Evolutionary conservation across 2,329 filamentous ascomycete genomes (phyloP).

Genomic region (Neonectria coccinea): DNA sequence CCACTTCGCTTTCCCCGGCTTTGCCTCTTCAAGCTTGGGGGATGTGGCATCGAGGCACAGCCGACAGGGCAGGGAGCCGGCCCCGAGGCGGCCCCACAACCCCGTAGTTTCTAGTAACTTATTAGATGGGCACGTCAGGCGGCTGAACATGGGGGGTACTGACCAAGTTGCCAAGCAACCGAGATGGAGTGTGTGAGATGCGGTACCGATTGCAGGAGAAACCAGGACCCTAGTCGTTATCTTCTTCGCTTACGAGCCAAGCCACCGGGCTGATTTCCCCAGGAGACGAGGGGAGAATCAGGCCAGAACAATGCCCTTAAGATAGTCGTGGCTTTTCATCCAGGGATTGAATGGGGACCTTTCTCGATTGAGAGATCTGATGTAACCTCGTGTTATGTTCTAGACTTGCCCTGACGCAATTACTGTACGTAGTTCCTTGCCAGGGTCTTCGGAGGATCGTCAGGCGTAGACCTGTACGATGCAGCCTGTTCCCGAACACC

Average conservation of each 20-base stretch:
- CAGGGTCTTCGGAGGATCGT: constrained; percentile 3
- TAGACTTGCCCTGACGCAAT: constrained; percentile 2
- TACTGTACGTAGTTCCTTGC: too few relatives aligned
- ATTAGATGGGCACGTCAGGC: constrained; percentile 1
- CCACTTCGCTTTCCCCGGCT: constrained; percentile 1
- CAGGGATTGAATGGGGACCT: background rate
- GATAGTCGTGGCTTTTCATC: background rate
- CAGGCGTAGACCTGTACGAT: background rate
- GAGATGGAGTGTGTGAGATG: constrained; percentile 8
- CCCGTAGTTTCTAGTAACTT: constrained; percentile 6
- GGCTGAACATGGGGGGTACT: constrained; percentile 11
- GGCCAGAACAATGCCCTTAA: constrained; percentile 7
- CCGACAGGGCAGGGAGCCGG: background rate
- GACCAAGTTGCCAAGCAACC: background rate
- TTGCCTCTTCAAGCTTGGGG: constrained; percentile 16
- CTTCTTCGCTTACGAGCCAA: constrained; percentile 2
- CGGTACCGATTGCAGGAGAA: background rate
- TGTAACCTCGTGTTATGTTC: constrained; percentile 9
- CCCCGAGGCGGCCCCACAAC: constrained; percentile 6
- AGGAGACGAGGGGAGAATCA: constrained; percentile 1
- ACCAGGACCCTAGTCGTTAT: background rate
- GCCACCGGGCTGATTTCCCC: constrained; percentile 13
- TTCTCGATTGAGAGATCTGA: constrained; percentile 18
- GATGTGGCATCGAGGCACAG: constrained; percentile 4
- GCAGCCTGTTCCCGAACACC: background rate